These are phyloP conservation scores for Yamadazyma atlantica DNA, from an alignment of 1,139 yeast species.

Conservation along the genomic window DNA sequence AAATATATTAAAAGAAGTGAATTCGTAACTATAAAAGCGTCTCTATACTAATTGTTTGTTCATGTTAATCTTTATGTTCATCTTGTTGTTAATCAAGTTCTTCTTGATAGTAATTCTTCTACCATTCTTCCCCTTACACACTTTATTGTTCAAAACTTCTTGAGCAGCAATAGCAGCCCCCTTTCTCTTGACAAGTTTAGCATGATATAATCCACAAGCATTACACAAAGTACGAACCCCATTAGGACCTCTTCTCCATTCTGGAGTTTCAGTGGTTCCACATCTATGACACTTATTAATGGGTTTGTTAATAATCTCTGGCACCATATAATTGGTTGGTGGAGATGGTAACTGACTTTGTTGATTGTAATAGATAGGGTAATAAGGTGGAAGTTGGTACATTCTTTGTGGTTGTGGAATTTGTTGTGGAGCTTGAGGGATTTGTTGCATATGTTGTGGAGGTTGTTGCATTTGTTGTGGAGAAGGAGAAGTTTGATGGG, in stretches of 20 bases:
- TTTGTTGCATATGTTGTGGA: too few relatives aligned
- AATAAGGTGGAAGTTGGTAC: slow-evolving; percentile 15
- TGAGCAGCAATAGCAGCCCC: slow-evolving; percentile 66
- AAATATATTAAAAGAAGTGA: background rate
- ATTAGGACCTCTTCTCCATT: slow-evolving; percentile 88
- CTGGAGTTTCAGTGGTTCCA: slow-evolving; percentile 82
- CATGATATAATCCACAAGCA: slow-evolving; percentile 85
- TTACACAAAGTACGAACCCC: slow-evolving; percentile 85
- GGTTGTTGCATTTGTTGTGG: slow-evolving; percentile 12
- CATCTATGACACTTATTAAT: slow-evolving; percentile 49
- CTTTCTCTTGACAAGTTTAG: slow-evolving; percentile 65
- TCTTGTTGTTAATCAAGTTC: slow-evolving; percentile 11
- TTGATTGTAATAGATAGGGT: slow-evolving; percentile 17
- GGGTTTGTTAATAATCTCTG: slow-evolving; percentile 40
- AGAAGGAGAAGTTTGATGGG: slow-evolving; percentile 12
- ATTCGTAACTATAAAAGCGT: background rate
- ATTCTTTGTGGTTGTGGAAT: slow-evolving; percentile 9
- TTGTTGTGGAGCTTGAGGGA: slow-evolving; percentile 36
- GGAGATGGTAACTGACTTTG: slow-evolving; percentile 11
- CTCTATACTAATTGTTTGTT: background rate
- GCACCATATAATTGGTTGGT: slow-evolving; percentile 22
- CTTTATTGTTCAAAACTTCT: slow-evolving; percentile 45
- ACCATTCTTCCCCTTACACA: slow-evolving; percentile 48
- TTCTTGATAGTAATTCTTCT: slow-evolving; percentile 42
- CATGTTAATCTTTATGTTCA: background rate